Percentiles rank a stretch among this genome's conserved stretches.
Conservation (phyloP, 139 green algal species). For the Closterium sp. region DNA sequence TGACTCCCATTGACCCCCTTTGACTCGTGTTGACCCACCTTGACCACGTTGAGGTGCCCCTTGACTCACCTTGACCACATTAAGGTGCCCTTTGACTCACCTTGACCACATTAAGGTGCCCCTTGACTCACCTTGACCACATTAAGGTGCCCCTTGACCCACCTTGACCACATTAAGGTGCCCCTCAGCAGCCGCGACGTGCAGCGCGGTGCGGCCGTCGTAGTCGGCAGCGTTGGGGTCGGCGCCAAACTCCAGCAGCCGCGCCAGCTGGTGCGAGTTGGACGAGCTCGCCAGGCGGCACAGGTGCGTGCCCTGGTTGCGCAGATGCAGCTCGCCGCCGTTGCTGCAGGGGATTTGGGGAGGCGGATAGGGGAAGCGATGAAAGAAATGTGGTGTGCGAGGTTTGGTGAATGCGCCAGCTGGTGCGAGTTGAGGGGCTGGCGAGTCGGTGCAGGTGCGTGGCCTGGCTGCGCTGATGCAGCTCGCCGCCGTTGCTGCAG, state of each 20-base stretch:
- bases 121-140: too few species aligned
- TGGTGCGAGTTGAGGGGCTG: neutral
- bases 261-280: constrained; percentile 5
- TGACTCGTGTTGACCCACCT: constrained; percentile 11
- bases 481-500: constrained; percentile 10
- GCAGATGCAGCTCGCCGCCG: constrained; percentile 25
- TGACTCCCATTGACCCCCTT: too few species aligned
- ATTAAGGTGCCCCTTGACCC: too few species aligned
- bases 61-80: neutral
- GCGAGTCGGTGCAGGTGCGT: constrained; percentile 30
- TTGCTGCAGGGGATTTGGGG: neutral
- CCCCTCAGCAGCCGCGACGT: constrained; percentile 42
- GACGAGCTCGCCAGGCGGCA: constrained; percentile 28
- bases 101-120: constrained; percentile 16
- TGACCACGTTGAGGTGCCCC: constrained; percentile 22
- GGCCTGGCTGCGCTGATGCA: constrained; percentile 22
- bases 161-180: too few species aligned
- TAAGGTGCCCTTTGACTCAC: neutral
- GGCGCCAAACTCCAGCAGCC: constrained; percentile 26
- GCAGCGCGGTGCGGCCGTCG: constrained; percentile 46
- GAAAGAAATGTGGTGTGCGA: too few species aligned
- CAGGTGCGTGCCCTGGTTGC: constrained; percentile 36
- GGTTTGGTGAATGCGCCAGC: too few species aligned
- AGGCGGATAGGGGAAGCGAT: too few species aligned
- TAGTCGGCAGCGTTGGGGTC: constrained; percentile 31